Base-by-base conservation (phyloP, 495 filamentous ascomycete genomes). In the Viridothelium virens region DNA sequence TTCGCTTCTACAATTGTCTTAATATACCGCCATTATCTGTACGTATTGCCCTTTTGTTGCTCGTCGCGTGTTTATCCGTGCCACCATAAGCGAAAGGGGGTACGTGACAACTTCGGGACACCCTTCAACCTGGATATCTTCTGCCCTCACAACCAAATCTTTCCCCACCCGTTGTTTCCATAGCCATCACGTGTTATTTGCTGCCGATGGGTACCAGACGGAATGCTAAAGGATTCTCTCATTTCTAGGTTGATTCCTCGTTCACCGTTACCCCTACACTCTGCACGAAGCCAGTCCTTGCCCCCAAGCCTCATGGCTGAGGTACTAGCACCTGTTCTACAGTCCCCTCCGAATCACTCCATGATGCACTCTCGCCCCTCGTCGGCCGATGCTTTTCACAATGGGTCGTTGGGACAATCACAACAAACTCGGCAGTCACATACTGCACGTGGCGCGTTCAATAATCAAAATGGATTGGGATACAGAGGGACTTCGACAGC, bases 401-500 rank as follows among this genome's bases (percentile, higher is more conserved):
- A 66, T 65, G 46, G 62, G n/a, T 48, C 69, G 37, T 59, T 59
- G 31, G 53, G 53, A 59, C 34, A 71, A 36, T 37, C 66, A 56
- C 73, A 75, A 68, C 63, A 70, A 31, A 71, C 70, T 48, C 66
- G 68, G n/a, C 73, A 72, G 38, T 50, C 72, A 33, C 73, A 74
- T 56, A 66, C 70, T 61, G 67, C 72, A 41, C 72, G 75, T 70
- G 74, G 64, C 67, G 69, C 71, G 63, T 66, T 66, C 41, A 67
- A 64, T 56, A 63, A 41, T 38, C 63, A 63, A 61, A 63, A 70
- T 67, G 72, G 44, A 44, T 68, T 47, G 70, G 72, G 70, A 39
- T 96, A 95, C 79, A 85, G 90, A 77, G 84, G 85, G 69, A 81
- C 87, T 72, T 81, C 86, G 56, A 77, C 84, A 66, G 85, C 86